Conservation (phyloP, 768 basidiomycete genomes). For the Austroboletus eburneus region DNA sequence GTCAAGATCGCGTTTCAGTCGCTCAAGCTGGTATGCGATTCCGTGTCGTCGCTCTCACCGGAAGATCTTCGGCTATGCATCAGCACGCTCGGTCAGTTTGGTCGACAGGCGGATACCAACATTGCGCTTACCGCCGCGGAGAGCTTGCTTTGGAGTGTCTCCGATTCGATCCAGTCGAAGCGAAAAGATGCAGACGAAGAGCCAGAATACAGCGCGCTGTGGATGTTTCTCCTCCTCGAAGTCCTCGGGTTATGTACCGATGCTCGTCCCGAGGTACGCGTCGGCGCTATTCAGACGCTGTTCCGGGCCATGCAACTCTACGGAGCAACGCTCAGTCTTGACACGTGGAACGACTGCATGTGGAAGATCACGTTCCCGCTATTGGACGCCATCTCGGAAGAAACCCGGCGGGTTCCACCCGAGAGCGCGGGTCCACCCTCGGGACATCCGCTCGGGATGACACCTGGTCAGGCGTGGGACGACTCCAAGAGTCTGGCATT, state of each 20-base stretch:
- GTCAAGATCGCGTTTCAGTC: constrained; percentile 95
- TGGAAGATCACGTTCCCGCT: constrained; percentile 90
- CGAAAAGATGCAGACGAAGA: constrained; percentile 61
- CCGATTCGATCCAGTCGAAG: constrained; percentile 89
- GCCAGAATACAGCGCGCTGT: constrained; percentile 76
- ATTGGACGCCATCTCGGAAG: constrained; percentile 60
- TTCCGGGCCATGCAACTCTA: constrained; percentile 94
- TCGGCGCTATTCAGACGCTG: constrained; percentile 91
- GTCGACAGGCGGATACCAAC: constrained; percentile 90
- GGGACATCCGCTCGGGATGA: constrained; percentile 5
- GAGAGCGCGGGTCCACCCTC: constrained; percentile 11
- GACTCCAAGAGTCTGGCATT: constrained; percentile 86
- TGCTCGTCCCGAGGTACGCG: constrained; percentile 79
- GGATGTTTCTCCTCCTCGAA: constrained; percentile 88
- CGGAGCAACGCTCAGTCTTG: constrained; percentile 74
- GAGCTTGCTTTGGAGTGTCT: constrained; percentile 92
- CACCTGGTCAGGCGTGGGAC: constrained; percentile 60
- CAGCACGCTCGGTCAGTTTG: constrained; percentile 86
- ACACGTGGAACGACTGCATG: constrained; percentile 88
- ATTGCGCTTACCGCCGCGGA: constrained; percentile 93
- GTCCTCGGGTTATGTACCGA: constrained; percentile 82
- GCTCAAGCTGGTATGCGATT: constrained; percentile 90
- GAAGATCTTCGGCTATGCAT: constrained; percentile 87
- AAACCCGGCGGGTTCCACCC: constrained; percentile 41
- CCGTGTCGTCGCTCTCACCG: constrained; percentile 74